Evolutionary conservation across 2,329 filamentous ascomycete species (phyloP).

Genomic region (Phialophora expanda): DNA sequence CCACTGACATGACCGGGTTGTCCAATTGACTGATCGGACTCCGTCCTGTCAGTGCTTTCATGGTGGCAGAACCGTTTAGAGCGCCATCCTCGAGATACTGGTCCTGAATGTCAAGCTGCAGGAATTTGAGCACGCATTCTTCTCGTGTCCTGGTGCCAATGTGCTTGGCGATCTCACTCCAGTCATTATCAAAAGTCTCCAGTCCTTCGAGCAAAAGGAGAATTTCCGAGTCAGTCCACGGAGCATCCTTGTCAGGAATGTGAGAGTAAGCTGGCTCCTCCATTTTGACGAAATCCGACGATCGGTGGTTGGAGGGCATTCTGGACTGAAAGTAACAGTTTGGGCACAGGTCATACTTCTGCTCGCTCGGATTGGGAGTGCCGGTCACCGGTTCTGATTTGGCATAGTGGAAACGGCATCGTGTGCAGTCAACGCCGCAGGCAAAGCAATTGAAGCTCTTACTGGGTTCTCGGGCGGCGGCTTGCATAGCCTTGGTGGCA

Average conservation of each 20-base stretch:
- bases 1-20: constrained; percentile 95
- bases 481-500: constrained; percentile 67
- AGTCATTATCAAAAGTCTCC: constrained; percentile 93
- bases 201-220: constrained; percentile 88
- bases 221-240: constrained; percentile 89
- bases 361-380: constrained; percentile 61
- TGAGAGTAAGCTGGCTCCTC: constrained; percentile 84
- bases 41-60: constrained; percentile 75
- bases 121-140: constrained; percentile 94
- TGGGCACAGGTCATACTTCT: constrained; percentile 87
- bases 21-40: constrained; percentile 90
- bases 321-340: constrained; percentile 86
- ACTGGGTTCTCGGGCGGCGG: constrained; percentile 65
- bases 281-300: constrained; percentile 82
- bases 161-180: constrained; percentile 89
- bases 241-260: constrained; percentile 79
- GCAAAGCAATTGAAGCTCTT: constrained; percentile 80
- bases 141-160: constrained; percentile 90
- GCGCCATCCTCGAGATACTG: constrained; percentile 87
- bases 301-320: constrained; percentile 77
- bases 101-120: constrained; percentile 96
- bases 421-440: constrained; percentile 87
- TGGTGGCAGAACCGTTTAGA: constrained; percentile 62
- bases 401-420: constrained; percentile 72
- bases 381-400: constrained; percentile 64